Base-by-base conservation (phyloP, 192 early-diverging fungal species). In the Coemansia sp. region DNA sequence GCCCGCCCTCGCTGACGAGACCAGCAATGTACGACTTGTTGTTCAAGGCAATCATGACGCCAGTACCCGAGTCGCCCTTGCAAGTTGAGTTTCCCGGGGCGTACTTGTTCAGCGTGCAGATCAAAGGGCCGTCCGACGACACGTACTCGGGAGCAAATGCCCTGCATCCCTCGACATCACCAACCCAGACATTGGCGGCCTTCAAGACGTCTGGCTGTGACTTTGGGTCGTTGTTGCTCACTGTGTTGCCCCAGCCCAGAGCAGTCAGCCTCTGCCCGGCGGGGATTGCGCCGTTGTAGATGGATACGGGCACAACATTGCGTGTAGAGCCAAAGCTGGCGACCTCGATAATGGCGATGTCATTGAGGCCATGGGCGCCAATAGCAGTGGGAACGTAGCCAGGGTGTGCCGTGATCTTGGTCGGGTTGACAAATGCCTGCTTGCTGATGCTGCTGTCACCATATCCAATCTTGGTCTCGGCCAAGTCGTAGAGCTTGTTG, bases 281-380 rank as follows among this genome's bases (percentile, higher is more conserved):
- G 0, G 25, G 39, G 11, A 72, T 46, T 24, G 12, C 36, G 15
- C 57, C 63, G n/a, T 32, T 38, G 41, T 72, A 65, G 14, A 72
- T 66, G 1, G 59, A 40, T 0, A 72, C 53, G 27, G 36, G 40
- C 32, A 43, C 14, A 0, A 40, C 24, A 1, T 20, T 2, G 8
- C 31, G 29, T 20, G 57, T 37, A 24, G 45, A 38, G 22, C 12
- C 40, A 25, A 66, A 36, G 2, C 14, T 6, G 4, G 29, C 37
- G 1, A 72, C 64, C 36, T 65, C 38, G 15, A 72, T 49, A 8
- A 72, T 41, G 2, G 70, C 70, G 24, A 72, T 51, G 45, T 72
- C 70, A 32, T 66, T 61, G 27, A 19, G 17, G 32, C 45, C 39
- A 10, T 65, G 40, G n/a, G 19, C 22, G 19, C 51, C 59, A 24